phyloP scores from a whole-genome alignment of 768 basidiomycete species.

The Boletus tylopilopsis region DNA sequence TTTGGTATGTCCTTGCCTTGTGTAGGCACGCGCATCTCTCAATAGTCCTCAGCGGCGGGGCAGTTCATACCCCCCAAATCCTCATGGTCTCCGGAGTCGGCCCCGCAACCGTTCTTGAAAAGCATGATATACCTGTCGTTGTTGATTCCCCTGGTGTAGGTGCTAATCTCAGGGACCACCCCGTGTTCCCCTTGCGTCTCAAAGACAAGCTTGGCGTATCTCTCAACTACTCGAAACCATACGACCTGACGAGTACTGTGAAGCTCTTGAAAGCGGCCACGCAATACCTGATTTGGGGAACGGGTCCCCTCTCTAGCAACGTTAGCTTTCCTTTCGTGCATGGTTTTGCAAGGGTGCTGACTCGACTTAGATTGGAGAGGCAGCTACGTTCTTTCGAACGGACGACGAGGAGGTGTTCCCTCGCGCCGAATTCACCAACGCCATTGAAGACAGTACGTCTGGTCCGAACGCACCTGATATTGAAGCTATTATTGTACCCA shows the following conservation, averaged over 20 bases:
- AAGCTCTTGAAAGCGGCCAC: slow-evolving; percentile 32
- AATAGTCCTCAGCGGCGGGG: slow-evolving; percentile 44
- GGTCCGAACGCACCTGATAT: slow-evolving; percentile 29
- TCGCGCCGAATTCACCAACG: slow-evolving; percentile 23
- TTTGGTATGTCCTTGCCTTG: slow-evolving; percentile 42
- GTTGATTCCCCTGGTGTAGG: slow-evolving; percentile 74
- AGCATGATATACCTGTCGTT: slow-evolving; percentile 51
- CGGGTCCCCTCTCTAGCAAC: slow-evolving; percentile 52
- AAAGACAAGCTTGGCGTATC: slow-evolving; percentile 48
- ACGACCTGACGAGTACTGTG: slow-evolving; percentile 12
- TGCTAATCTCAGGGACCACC: slow-evolving; percentile 68
- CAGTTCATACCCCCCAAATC: slow-evolving; percentile 64
- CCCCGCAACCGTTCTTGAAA: slow-evolving; percentile 51
- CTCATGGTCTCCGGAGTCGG: slow-evolving; percentile 78
- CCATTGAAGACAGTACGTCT: slow-evolving; percentile 29
- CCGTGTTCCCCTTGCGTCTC: slow-evolving; percentile 47
- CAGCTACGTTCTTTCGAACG: slow-evolving; percentile 31
- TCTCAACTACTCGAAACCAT: slow-evolving; percentile 36
- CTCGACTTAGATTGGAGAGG: slow-evolving; percentile 24
- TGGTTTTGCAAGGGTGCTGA: neutral
- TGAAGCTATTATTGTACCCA: slow-evolving; percentile 23
- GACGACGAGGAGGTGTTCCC: slow-evolving; percentile 32
- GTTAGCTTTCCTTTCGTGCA: slow-evolving; percentile 30
- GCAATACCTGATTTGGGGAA: slow-evolving; percentile 43
- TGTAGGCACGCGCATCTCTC: neutral